Base-by-base conservation (phyloP, 352 stramenopile genomes). In the Phytopythium chamaehyphon region DNA sequence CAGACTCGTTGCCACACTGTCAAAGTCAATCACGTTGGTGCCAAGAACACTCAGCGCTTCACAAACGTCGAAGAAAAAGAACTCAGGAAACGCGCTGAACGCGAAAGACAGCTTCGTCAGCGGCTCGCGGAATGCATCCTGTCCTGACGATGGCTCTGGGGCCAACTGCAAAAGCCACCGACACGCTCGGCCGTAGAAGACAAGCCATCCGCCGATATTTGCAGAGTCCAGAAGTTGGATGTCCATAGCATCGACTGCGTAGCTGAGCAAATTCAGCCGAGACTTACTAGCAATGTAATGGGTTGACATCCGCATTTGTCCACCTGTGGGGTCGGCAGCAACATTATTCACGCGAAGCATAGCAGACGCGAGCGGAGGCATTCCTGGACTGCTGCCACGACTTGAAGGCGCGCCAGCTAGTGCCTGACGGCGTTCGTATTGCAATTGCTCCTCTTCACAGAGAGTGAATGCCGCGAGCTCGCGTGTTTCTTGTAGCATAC, bases 51-150 rank as follows among this genome's bases (percentile, higher is more conserved):
- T 66, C 2, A 86, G 54, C 19, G 79, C 70, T 23, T 88, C 72
- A 40, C 78, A 90, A 31, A 90, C 16, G 51, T 90, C 79, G 11
- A 83, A 71, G 49, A 90, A 83, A 43, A 88, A 88, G 52, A 86
- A 75, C 39, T 90, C 73, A 2, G 79, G 79, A 46, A 88, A 87
- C 9, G 48, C 55, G 23, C 69, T 72, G 49, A 89, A 83, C 16
- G 64, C 59, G 33, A 55, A 53, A 18, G 72, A 75, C 14, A 77
- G 72, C 3, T 78, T 55, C 9, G 64, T 72, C 16, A 87, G 44
- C 2, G 83, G 54, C 14, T 68, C 64, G 14, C 23, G 44, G 22
- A 72, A 81, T 18, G 78, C 59, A 58, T 86, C 70, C 48, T 86
- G 61, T 8, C 15, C 15, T 42, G 69, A 48, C 14, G 65, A 79